Base-by-base conservation (phyloP, 768 basidiomycete genomes). In the Suillus subluteus region DNA sequence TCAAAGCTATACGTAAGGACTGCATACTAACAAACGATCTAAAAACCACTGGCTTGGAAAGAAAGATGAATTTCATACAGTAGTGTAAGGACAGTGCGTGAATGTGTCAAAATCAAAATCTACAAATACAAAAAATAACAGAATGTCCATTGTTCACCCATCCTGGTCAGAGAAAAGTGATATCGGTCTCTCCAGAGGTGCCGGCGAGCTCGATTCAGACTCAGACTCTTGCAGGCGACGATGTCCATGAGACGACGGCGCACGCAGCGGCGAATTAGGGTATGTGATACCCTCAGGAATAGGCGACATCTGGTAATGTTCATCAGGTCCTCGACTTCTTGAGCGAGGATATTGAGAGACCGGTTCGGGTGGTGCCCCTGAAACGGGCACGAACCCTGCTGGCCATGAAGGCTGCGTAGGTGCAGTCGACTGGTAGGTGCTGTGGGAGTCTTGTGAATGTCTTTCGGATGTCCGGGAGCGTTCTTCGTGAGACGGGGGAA, bases 121-220 rank as follows among this genome's bases (percentile, higher is more conserved):
- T 52, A 61, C 41, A 32, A 32, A 55, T 55, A 32, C 54, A 55
- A 55, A 54, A 61, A 30, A n/a, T 21, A 41, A 41, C 9, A 23
- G 23, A 59, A 32, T 30, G 8, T 16, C 4, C 16, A 50, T 43
- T 11, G 18, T 43, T 43, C 35, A 56, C 11, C 18, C 63, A 59
- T 59, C 63, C 9, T 62, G 54, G 38, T 66, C 65, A 30, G 38
- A 64, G 23, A 77, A 78, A 3, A 78, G 70, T 26, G 76, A 77
- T 21, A 77, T 77, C 6, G 77, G 76, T 15, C 76, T 71, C 55
- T 67, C 66, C 0, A 77, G 69, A 18, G 77, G 66, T 16, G 76
- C 77, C 6, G 76, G 77, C 44, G 76, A 77, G 9, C 48, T 70
- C 21, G 69, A 68, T 13, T 66, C 72, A 23, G 67, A 71, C 1